Base-by-base conservation (phyloP, 176 grass and related monocot genomes). In the Zizania latifolia region DNA sequence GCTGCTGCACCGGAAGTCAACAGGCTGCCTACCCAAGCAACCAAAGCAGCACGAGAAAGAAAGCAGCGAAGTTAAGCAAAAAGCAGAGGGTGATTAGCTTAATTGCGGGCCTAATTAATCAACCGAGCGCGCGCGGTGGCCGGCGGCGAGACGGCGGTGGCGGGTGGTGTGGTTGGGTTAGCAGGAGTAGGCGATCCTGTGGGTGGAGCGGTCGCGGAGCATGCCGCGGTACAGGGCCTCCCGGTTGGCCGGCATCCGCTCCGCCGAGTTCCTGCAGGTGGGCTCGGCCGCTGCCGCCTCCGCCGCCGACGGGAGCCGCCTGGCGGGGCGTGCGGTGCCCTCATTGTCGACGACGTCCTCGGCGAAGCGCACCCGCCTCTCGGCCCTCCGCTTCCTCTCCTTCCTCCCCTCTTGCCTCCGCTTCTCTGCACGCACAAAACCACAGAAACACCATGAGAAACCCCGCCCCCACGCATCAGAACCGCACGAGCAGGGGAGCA, bases 151-250 rank as follows among this genome's bases (percentile, higher is more conserved):
- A n/a, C n/a, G n/a, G n/a, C 24, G 55, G n/a, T n/a, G n/a, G n/a
- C n/a, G n/a, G n/a, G n/a, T n/a, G n/a, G n/a, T n/a, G 6, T 2
- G 16, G 13, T 1, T 1, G 10, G n/a, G n/a, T 92, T 66, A 92
- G 63, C 86, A 92, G 55, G 84, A 80, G 77, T 38, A 96, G 50
- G 89, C 71, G 61, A 74, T 50, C 50, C 89, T 62, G 74, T 87
- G 86, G 65, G 79, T 36, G 73, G 70, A 62, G 41, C 89, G 86
- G 56, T 90, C 84, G 21, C 87, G 93, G 78, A 96, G 87, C 64
- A 96, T 92, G 80, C 93, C 93, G 45, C 89, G 86, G 84, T 96
- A 96, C 16, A 96, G 84, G 65, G 84, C 93, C 84, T 80, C 87
- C 63, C 90, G 59, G 79, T 96, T 96, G 9, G 89, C 84, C 48